phyloP scores from a whole-genome alignment of 345 rosid genomes.

The Aethionema arabicum region DNA sequence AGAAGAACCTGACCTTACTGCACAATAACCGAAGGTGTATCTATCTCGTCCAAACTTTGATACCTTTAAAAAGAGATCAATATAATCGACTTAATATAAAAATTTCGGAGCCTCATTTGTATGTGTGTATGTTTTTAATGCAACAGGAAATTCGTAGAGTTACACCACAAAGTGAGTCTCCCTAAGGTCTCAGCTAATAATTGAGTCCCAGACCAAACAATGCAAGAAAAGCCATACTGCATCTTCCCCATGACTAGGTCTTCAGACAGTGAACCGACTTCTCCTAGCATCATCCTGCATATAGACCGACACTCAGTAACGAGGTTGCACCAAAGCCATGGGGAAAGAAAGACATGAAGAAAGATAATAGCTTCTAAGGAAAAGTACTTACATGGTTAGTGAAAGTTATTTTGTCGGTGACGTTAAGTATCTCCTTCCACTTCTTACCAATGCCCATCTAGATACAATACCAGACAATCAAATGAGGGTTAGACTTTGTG shows the following conservation, averaged over 20 bases:
- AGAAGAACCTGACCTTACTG: too few relatives aligned
- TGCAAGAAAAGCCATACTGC: constrained; percentile 29
- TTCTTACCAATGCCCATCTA: constrained; percentile 90
- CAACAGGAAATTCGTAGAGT: constrained; percentile 29
- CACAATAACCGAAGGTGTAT: background rate
- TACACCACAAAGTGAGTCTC: constrained; percentile 27
- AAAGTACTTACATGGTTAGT: constrained; percentile 64
- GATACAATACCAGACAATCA: constrained; percentile 19
- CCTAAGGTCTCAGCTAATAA: constrained; percentile 26
- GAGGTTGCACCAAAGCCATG: constrained; percentile 9
- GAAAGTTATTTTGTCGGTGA: constrained; percentile 73
- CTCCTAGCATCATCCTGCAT: constrained; percentile 83
- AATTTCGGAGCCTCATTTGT: background rate
- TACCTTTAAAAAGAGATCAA: constrained; percentile 8
- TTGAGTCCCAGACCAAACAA: constrained; percentile 30
- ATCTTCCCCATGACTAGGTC: constrained; percentile 26
- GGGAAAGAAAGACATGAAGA: background rate
- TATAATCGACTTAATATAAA: constrained; percentile 11
- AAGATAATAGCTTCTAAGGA: background rate
- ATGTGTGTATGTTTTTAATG: background rate
- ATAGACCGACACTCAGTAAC: constrained; percentile 2
- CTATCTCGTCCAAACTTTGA: constrained; percentile 8
- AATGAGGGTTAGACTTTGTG: background rate
- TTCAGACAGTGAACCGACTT: constrained; percentile 68
- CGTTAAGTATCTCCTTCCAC: constrained; percentile 88